phyloP scores from a whole-genome alignment of 768 basidiomycete genomes.

The Glaciozyma antarctica region DNA sequence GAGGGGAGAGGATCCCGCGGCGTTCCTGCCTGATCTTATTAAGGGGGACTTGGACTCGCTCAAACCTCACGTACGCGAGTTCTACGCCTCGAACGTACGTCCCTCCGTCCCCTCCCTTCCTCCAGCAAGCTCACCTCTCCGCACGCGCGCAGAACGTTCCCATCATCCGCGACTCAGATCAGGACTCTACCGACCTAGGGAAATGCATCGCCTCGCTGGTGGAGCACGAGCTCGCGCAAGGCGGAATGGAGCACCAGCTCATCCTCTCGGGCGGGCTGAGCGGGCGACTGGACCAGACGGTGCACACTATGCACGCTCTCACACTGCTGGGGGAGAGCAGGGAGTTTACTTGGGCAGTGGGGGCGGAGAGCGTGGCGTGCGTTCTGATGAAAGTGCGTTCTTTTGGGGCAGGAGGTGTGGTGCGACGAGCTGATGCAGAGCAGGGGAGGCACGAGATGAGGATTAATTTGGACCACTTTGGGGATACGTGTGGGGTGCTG shows the following conservation, averaged over 20 bases:
- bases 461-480: constrained; percentile 63
- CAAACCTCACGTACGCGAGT: constrained; percentile 59
- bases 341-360: constrained; percentile 59
- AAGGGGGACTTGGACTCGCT: constrained; percentile 92
- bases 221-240: constrained; percentile 48
- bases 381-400: constrained; percentile 59
- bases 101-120: neutral
- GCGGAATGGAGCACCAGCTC: constrained; percentile 47
- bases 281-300: constrained; percentile 87
- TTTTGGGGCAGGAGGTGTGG: neutral
- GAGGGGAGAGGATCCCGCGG: constrained; percentile 34
- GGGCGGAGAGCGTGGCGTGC: constrained; percentile 89
- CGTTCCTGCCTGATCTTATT: constrained; percentile 72
- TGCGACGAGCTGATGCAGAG: neutral
- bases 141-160: constrained; percentile 51
- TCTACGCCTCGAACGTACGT: constrained; percentile 55
- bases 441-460: constrained; percentile 75
- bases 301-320: constrained; percentile 75
- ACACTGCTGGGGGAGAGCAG: constrained; percentile 62
- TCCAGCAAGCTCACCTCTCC: neutral
- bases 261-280: constrained; percentile 78
- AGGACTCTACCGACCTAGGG: constrained; percentile 88
- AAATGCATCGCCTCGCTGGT: constrained; percentile 67
- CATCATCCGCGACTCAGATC: constrained; percentile 58
- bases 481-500: constrained; percentile 86